Conservation (phyloP, 169 alveolate species). For the Cyclospora cayetanensis region DNA sequence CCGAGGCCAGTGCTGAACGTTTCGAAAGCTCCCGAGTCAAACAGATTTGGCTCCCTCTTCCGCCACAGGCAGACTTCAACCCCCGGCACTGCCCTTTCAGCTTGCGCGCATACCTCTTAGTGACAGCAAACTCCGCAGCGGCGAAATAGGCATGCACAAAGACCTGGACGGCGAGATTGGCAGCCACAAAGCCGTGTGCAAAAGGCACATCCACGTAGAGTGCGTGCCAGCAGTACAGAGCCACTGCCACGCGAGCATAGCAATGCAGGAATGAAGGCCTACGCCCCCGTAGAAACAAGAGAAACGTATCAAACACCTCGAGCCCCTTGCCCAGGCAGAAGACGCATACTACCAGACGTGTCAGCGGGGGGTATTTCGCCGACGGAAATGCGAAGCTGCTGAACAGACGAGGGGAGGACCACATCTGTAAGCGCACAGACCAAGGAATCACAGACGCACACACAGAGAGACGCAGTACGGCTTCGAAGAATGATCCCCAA, state of each 20-base stretch:
- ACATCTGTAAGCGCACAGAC: too few species aligned
- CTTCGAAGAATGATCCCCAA: too few species aligned
- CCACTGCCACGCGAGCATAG: conserved; percentile 64
- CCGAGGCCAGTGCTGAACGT: too few species aligned
- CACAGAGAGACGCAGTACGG: too few species aligned
- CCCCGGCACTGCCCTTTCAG: too few species aligned
- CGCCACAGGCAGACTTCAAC: too few species aligned
- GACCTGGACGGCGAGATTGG: conserved; percentile 74
- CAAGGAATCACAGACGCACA: too few species aligned
- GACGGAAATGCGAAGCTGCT: conserved; percentile 56
- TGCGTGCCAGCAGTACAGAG: conserved; percentile 77
- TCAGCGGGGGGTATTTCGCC: conserved; percentile 46
- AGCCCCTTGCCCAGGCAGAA: conserved; percentile 62
- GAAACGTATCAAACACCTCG: conserved; percentile 63
- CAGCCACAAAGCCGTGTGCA: conserved; percentile 79
- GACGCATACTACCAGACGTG: conserved; percentile 51
- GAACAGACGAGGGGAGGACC: conserved; percentile 60
- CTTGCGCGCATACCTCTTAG: conserved; percentile 61
- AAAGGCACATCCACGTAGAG: conserved; percentile 76
- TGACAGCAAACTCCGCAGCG: conserved; percentile 64
- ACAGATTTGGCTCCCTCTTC: too few species aligned
- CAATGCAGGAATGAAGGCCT: conserved; percentile 63
- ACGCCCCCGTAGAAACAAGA: conserved; percentile 54
- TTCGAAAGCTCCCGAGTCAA: too few species aligned
- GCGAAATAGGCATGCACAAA: conserved; percentile 78